Conservation (phyloP, 208 protist genomes). For the Crithidia acanthocephali region DNA sequence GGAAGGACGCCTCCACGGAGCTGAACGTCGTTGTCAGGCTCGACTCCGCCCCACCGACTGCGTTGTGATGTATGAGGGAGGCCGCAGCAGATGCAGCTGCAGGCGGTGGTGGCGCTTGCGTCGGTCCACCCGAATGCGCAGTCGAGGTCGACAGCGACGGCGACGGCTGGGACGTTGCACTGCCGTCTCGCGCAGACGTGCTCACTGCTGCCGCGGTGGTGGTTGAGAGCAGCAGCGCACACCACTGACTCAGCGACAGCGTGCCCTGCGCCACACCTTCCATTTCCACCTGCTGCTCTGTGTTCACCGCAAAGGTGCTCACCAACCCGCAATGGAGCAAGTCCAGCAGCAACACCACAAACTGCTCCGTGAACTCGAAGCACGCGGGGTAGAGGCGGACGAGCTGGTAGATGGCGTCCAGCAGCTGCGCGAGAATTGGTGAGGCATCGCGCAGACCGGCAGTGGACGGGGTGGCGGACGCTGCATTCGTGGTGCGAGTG, state of each 20-base stretch:
- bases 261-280: slow-evolving; percentile 35
- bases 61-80: neutral
- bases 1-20: slow-evolving; percentile 28
- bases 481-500: neutral
- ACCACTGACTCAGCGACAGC: slow-evolving; percentile 65
- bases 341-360: slow-evolving; percentile 81
- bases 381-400: slow-evolving; percentile 82
- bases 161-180: neutral
- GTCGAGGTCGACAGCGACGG: neutral
- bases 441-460: slow-evolving; percentile 34
- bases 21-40: slow-evolving; percentile 3
- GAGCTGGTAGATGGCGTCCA: slow-evolving; percentile 95
- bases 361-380: slow-evolving; percentile 93
- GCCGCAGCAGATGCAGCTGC: neutral
- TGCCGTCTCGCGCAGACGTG: neutral
- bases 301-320: slow-evolving; percentile 64
- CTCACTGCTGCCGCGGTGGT: neutral
- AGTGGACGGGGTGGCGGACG: neutral
- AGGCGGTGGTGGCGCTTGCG: neutral
- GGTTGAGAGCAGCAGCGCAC: slow-evolving; percentile 46
- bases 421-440: slow-evolving; percentile 94
- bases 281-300: slow-evolving; percentile 41
- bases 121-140: neutral
- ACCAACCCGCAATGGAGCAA: slow-evolving; percentile 50
- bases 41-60: neutral